A percentile compares a stretch with the other conserved stretches of the same genome.
phyloP scores from a whole-genome alignment of 176 grass and related monocot species.

The Hordeum vulgare region DNA sequence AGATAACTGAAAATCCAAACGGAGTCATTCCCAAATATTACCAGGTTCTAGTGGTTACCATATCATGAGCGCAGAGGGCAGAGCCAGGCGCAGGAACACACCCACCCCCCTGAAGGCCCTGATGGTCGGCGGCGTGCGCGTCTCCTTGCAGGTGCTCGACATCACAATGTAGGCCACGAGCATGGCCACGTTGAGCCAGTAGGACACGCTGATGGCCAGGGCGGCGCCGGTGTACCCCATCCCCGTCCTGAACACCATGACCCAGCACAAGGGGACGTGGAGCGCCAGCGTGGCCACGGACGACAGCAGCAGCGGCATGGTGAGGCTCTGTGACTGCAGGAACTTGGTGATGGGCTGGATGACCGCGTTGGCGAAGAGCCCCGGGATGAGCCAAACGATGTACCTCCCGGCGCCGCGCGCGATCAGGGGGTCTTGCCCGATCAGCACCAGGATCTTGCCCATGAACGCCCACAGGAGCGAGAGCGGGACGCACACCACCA shows the following conservation, averaged over 20 bases:
- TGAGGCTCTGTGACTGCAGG: constrained; percentile 67
- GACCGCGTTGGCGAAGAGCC: constrained; percentile 51
- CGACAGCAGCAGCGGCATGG: constrained; percentile 42
- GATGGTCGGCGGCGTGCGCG: constrained; percentile 30
- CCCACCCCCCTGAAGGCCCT: constrained; percentile 48
- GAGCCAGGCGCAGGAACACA: constrained; percentile 58
- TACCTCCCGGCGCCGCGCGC: constrained; percentile 53
- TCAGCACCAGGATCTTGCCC: constrained; percentile 55
- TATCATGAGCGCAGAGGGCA: constrained; percentile 82
- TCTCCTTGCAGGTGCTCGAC: constrained; percentile 51
- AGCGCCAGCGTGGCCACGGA: constrained; percentile 36
- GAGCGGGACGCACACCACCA: constrained; percentile 52
- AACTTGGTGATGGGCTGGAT: constrained; percentile 66
- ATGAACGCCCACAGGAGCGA: constrained; percentile 65
- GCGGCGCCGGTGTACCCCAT: constrained; percentile 62
- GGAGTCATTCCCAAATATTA: background rate
- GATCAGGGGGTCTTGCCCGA: constrained; percentile 67
- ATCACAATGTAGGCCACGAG: constrained; percentile 47
- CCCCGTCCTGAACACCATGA: constrained; percentile 50
- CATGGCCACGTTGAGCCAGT: constrained; percentile 60
- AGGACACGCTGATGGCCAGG: constrained; percentile 62
- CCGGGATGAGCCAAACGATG: constrained; percentile 66
- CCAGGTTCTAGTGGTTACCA: constrained; percentile 31
- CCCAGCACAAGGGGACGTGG: constrained; percentile 68
- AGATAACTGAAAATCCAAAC: background rate